These are phyloP conservation scores for Kazachstania sp. DNA, from an alignment of 1,139 yeast genomes.

Conservation along the genomic window DNA sequence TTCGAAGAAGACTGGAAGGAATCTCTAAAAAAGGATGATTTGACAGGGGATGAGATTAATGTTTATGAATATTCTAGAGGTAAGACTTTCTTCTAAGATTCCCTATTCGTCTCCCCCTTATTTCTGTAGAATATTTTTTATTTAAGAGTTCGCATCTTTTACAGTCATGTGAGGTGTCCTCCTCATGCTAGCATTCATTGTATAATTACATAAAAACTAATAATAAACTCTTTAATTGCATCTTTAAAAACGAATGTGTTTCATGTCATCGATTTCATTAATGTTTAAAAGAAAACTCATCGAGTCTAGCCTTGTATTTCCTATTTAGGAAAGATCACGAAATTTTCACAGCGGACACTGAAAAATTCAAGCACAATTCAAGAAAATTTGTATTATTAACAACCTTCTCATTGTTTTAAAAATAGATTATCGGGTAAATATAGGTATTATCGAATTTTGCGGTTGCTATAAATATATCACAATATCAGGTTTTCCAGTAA, in stretches of 20 bases:
- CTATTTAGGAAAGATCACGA: neutral
- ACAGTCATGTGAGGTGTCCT: neutral
- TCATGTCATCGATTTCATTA: neutral
- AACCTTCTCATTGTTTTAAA: neutral
- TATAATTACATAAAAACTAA: neutral
- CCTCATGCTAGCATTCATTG: neutral
- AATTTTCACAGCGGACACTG: neutral
- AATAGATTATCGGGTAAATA: neutral
- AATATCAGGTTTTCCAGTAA: neutral
- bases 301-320: neutral
- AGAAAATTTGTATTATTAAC: neutral
- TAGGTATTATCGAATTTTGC: neutral
- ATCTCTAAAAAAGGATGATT: slow-evolving; percentile 15
- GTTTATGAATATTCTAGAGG: slow-evolving; percentile 16
- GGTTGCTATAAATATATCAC: neutral
- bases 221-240: neutral
- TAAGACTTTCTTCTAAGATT: slow-evolving; percentile 13
- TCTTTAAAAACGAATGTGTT: neutral
- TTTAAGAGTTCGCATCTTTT: neutral
- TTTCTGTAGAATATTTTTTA: neutral
- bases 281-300: neutral
- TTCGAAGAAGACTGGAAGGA: slow-evolving; percentile 40
- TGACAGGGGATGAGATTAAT: slow-evolving; percentile 17
- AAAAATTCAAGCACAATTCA: neutral
- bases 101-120: neutral